Evolutionary conservation across 2,329 filamentous ascomycete species (phyloP).

Genomic region (Colletotrichum orchidophilum): DNA sequence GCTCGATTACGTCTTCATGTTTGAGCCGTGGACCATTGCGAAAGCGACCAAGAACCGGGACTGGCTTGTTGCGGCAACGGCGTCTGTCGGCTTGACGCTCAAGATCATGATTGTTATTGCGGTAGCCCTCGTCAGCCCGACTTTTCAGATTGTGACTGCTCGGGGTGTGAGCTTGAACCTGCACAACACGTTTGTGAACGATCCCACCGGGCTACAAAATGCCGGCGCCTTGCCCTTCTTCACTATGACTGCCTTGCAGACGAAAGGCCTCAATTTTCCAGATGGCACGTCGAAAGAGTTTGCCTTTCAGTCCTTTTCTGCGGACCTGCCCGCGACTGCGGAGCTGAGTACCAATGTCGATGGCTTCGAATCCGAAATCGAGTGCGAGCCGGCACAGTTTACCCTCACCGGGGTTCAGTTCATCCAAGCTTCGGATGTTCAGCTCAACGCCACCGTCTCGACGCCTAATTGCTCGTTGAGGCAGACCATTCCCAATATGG

Average conservation of each 20-base stretch:
- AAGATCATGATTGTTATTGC: constrained; percentile 47
- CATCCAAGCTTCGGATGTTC: constrained; percentile 30
- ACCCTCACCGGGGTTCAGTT: constrained; percentile 39
- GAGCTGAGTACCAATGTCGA: constrained; percentile 45
- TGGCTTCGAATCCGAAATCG: constrained; percentile 44
- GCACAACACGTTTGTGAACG: constrained; percentile 42
- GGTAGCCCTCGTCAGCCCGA: constrained; percentile 47
- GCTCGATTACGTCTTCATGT: constrained; percentile 47
- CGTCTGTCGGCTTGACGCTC: constrained; percentile 42
- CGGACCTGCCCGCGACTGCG: constrained; percentile 36
- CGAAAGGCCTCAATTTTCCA: constrained; percentile 39
- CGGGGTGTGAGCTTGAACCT: constrained; percentile 39
- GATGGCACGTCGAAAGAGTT: constrained; percentile 44
- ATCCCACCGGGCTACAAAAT: constrained; percentile 36
- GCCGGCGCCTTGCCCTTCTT: constrained; percentile 44
- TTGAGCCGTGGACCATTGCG: constrained; percentile 40
- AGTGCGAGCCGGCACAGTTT: constrained; percentile 43
- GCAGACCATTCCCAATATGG: constrained; percentile 35
- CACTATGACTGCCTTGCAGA: constrained; percentile 45
- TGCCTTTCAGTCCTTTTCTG: constrained; percentile 47
- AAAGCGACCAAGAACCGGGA: constrained; percentile 45
- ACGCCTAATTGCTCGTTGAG: constrained; percentile 32
- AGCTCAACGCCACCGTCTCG: constrained; percentile 44
- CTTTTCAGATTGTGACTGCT: constrained; percentile 38
- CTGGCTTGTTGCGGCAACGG: constrained; percentile 43